Evolutionary conservation across 257 asterid species (phyloP).

Genomic region (Handroanthus guayacan): DNA sequence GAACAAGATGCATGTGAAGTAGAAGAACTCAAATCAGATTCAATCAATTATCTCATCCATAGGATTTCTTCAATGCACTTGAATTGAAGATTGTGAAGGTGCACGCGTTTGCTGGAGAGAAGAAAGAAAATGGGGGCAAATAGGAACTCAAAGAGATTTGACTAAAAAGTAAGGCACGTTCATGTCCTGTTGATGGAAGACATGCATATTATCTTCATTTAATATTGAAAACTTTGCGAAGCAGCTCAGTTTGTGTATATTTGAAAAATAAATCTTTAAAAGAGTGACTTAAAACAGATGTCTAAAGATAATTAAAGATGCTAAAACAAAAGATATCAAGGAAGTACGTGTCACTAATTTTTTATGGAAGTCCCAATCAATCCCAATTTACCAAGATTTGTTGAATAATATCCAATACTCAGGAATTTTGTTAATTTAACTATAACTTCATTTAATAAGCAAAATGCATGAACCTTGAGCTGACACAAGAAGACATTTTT

Average conservation of each 20-base stretch:
- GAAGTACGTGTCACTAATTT: neutral
- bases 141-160: conserved; percentile 3
- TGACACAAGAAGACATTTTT: neutral
- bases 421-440: neutral
- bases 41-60: neutral
- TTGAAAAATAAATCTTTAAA: conserved; percentile 4
- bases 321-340: neutral
- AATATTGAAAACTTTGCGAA: neutral
- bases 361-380: neutral
- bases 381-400: conserved; percentile 5
- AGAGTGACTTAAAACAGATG: neutral
- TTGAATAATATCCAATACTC: neutral
- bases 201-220: neutral
- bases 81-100: neutral
- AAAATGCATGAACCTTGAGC: neutral
- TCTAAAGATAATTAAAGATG: neutral
- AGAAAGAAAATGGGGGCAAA: neutral
- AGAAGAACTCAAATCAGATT: conserved; percentile 9
- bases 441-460: neutral
- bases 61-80: neutral
- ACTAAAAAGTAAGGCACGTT: neutral
- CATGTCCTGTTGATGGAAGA: neutral
- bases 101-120: neutral
- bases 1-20: neutral
- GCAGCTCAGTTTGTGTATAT: neutral